A percentile compares a stretch with the other conserved stretches of the same genome.
These are phyloP conservation scores for Backusella mclennaniae DNA, from an alignment of 192 early-diverging fungal genomes.

Conservation along the genomic window DNA sequence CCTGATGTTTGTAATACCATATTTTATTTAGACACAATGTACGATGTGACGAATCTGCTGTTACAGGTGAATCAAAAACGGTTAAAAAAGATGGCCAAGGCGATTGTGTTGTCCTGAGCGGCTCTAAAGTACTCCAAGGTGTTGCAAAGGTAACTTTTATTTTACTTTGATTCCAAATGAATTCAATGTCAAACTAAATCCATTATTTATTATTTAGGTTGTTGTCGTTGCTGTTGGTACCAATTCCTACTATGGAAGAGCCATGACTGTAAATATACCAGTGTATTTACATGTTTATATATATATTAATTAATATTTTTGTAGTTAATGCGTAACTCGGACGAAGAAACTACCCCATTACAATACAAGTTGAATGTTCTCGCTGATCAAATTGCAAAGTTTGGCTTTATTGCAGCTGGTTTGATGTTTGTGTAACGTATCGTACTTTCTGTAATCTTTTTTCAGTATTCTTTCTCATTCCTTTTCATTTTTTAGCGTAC, in stretches of 20 bases:
- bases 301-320: background rate
- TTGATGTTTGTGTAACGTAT: slow-evolving; percentile 65
- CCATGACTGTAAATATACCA: slow-evolving; percentile 59
- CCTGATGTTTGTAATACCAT: background rate
- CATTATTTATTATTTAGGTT: slow-evolving; percentile 30
- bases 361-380: slow-evolving; percentile 89
- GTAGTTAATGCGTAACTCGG: slow-evolving; percentile 62
- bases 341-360: slow-evolving; percentile 83
- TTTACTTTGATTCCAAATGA: background rate
- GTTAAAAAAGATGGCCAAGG: slow-evolving; percentile 65
- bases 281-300: background rate
- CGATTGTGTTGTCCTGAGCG: slow-evolving; percentile 86
- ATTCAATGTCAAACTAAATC: background rate
- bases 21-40: slow-evolving; percentile 59
- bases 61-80: slow-evolving; percentile 89
- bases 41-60: slow-evolving; percentile 83
- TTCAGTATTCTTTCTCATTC: background rate
- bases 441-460: background rate
- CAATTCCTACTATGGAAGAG: slow-evolving; percentile 86
- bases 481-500: slow-evolving; percentile 18
- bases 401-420: slow-evolving; percentile 79
- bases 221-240: slow-evolving; percentile 86
- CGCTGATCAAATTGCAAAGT: slow-evolving; percentile 93
- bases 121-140: slow-evolving; percentile 91
- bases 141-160: slow-evolving; percentile 31